Conservation (phyloP, 208 protist genomes). For the Leishmania tarentolae region DNA sequence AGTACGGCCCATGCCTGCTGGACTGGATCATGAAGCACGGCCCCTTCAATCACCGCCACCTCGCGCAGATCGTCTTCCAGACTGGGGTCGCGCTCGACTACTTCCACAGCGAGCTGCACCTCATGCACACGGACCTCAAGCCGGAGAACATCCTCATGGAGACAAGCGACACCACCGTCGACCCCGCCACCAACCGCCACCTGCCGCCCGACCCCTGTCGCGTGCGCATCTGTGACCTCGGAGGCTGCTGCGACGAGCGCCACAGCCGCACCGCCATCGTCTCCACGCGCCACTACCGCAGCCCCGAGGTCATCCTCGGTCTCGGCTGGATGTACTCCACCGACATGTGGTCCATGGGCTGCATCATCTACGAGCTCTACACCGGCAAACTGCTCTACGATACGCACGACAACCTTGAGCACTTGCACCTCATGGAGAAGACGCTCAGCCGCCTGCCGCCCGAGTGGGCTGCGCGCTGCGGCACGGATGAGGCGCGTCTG, state of each 20-base stretch:
- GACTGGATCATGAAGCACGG: conserved; percentile 85
- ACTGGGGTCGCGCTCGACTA: conserved; percentile 70
- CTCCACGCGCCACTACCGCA: conserved; percentile 65
- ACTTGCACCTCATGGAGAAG: conserved; percentile 82
- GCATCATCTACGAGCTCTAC: conserved; percentile 81
- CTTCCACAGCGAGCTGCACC: conserved; percentile 74
- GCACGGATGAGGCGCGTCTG: conserved; percentile 50
- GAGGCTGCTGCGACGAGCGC: conserved; percentile 41
- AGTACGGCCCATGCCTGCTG: conserved; percentile 74
- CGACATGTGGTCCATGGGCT: conserved; percentile 83
- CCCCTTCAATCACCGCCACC: conserved; percentile 66
- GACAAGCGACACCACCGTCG: conserved; percentile 60
- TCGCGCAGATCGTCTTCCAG: conserved; percentile 84
- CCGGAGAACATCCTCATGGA: conserved; percentile 87
- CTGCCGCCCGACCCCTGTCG: conserved; percentile 50
- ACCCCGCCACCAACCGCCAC: conserved; percentile 62
- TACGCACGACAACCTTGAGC: conserved; percentile 70
- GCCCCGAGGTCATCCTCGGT: conserved; percentile 73
- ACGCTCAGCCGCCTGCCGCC: conserved; percentile 60
- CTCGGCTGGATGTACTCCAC: conserved; percentile 68
- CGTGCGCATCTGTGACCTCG: conserved; percentile 70
- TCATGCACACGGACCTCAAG: conserved; percentile 86
- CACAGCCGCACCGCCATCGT: conserved; percentile 43
- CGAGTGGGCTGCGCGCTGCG: conserved; percentile 28
- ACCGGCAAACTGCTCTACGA: conserved; percentile 78